Evolutionary conservation across 345 rosid species (phyloP).

Genomic region (Eucalyptus pumila): DNA sequence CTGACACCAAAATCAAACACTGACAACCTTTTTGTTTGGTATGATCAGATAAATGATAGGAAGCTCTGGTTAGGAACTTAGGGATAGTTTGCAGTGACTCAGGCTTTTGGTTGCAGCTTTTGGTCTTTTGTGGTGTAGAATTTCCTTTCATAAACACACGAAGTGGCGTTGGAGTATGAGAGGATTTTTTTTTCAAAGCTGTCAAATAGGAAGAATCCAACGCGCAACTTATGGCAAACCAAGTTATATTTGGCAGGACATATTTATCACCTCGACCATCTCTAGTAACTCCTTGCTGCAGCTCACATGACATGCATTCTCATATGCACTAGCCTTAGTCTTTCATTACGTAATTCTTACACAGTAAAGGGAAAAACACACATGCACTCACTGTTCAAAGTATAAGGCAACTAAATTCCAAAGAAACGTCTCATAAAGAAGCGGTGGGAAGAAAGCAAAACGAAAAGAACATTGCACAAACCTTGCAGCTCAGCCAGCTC

Average conservation of each 20-base stretch:
- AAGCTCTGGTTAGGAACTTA: background rate
- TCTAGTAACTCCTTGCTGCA: background rate
- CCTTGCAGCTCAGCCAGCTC: conserved; percentile 93
- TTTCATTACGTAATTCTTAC: background rate
- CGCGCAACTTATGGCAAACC: background rate
- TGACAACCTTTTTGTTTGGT: background rate
- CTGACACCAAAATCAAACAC: background rate
- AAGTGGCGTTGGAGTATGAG: background rate
- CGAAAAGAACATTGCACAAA: background rate
- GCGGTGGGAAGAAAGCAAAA: background rate
- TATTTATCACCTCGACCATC: background rate
- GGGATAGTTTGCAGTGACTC: background rate
- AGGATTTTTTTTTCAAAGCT: background rate
- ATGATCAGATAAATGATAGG: background rate
- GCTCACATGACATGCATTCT: background rate
- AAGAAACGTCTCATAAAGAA: background rate
- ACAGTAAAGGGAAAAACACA: background rate
- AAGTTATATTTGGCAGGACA: background rate
- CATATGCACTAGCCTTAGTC: background rate
- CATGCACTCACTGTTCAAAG: background rate
- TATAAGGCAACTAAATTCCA: background rate
- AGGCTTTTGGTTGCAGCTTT: background rate
- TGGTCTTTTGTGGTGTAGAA: background rate
- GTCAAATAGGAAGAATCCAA: background rate
- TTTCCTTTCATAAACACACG: background rate